Base-by-base conservation (phyloP, 2,329 filamentous ascomycete genomes). In the Tolypocladium paradoxum region DNA sequence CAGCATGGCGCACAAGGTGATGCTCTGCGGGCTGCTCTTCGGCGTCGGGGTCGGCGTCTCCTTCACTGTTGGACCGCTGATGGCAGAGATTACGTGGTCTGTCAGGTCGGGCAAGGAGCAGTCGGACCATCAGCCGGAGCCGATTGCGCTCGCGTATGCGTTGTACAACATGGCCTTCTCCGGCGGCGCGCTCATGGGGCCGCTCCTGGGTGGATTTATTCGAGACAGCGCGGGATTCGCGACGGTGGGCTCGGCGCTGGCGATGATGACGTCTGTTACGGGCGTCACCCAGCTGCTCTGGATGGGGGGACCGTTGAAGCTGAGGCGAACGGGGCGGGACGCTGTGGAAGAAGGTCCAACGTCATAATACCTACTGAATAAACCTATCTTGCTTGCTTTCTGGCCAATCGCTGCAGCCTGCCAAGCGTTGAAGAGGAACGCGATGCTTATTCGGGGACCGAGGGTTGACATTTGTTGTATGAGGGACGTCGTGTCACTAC, bases 141-240 rank as follows among this genome's bases (percentile, higher is more conserved):
- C 68, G 7, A 66, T 67, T 52, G 68, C 66, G 12, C 64, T 67
- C 22, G 65, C 64, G 2, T 70, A 70, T 49, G 67, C 66, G 3
- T 54, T 70, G 36, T 70, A 68, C 53, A 70, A 68, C 48, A 62
- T 70, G 54, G 65, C 68, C 8, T 70, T 62, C 51, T 65, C 67
- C 3, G 63, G 59, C 5, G 68, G 68, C 2, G 61, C 65, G 20
- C 51, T 69, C 34, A 40, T 64, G 18, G 68, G 68, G 1, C 68
- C 68, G 6, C 60, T 70, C 11, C 56, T 70, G 56, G 66, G 66
- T 16, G 68, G 68, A 6, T 59, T 69, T 55, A 63, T 70, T 22
- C 60, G 64, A n/a, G 58, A 69, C 27, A 59, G 46, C 29, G 60
- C 61, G 27, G 67, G 66, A 29, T 70, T 66, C 63, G 56, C 57